Evolutionary conservation across 2,329 filamentous ascomycete species (phyloP), one percentile per base, ranked within the genome.

Genomic region (Fusarium nelsonii): DNA sequence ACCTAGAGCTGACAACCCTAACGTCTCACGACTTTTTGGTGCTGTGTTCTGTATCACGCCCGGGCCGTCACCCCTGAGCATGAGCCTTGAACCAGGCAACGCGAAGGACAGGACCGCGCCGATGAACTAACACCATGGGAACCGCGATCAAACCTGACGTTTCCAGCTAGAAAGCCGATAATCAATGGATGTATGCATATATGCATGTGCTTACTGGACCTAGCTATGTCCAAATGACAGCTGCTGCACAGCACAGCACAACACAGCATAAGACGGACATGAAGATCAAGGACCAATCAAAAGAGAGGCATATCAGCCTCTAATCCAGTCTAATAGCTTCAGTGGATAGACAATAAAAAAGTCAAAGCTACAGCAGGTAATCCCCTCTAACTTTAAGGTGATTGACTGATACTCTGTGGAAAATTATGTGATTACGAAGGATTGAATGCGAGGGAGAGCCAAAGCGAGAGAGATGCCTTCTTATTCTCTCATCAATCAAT

Each of bases 31-130:
- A 63, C 58, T 67, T 45, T 39, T 46, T 57, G 34, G 62, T 52
- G 40, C 62, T 46, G 52, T 48, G 37, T 26, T 43, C 48, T 64
- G 60, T 72, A 63, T 46, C 59, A 73, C 64, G 45, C 54, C 40
- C 49, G 37, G 52, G 37, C 64, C 66, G 67, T 55, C 61, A 52
- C 71, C 71, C 71, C 71, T 74, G 71, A 69, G 59, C 36, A 50
- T 39, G 33, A 50, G 33, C 48, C 46, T 51, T 20, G 71, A 70
- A 56, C 60, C 60, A 69, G 58, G 48, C 58, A 68, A 69, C 45
- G 57, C 50, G 56, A 63, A 33, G 50, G 23, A 18, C n/a, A 68
- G 49, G 33, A 59, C 54, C 66, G 60, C 67, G 56, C 63, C 44
- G 58, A 63, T 56, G 58, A 67, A 66, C 51, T 55, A 50, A 65